phyloP scores from a whole-genome alignment of 2,329 filamentous ascomycete genomes.

The Claviceps lovelessii region DNA sequence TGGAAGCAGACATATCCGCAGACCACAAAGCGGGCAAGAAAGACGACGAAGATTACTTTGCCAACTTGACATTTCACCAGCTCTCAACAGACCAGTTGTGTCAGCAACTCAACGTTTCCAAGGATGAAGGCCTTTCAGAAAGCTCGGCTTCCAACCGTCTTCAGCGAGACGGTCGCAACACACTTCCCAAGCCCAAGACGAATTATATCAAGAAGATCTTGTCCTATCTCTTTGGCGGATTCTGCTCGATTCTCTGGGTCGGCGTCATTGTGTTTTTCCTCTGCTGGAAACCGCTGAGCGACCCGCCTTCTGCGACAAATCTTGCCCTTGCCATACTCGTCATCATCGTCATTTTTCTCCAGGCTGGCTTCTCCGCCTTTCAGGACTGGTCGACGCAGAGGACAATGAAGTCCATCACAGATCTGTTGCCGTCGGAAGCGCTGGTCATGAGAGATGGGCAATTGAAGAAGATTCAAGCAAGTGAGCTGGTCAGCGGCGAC shows the following conservation, averaged over 20 bases:
- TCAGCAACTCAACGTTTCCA: slow-evolving; percentile 25
- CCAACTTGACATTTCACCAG: slow-evolving; percentile 24
- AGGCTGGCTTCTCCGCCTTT: slow-evolving; percentile 31
- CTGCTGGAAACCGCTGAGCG: slow-evolving; percentile 32
- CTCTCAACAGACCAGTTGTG: slow-evolving; percentile 20
- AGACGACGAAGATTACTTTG: slow-evolving; percentile 29
- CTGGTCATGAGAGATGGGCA: slow-evolving; percentile 30
- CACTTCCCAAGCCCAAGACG: slow-evolving; percentile 25
- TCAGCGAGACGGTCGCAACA: slow-evolving; percentile 27
- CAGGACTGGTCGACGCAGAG: slow-evolving; percentile 33
- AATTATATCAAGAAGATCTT: slow-evolving; percentile 29
- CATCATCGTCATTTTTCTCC: slow-evolving; percentile 31
- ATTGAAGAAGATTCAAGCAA: slow-evolving; percentile 23
- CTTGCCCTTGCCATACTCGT: slow-evolving; percentile 31
- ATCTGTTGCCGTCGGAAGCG: slow-evolving; percentile 29
- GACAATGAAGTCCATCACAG: slow-evolving; percentile 33
- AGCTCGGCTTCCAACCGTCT: slow-evolving; percentile 19
- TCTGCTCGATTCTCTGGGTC: slow-evolving; percentile 32
- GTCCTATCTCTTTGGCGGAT: slow-evolving; percentile 31
- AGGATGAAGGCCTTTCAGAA: slow-evolving; percentile 21
- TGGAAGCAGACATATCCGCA: slow-evolving; percentile 10
- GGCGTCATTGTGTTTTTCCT: slow-evolving; percentile 34
- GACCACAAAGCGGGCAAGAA: slow-evolving; percentile 15
- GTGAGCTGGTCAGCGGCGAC: slow-evolving; percentile 31
- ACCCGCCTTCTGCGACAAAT: slow-evolving; percentile 28